Evolutionary conservation across 805 yeast genomes (phyloP), one percentile per base, ranked within the genome.

Genomic region (Lipomyces kockii): DNA sequence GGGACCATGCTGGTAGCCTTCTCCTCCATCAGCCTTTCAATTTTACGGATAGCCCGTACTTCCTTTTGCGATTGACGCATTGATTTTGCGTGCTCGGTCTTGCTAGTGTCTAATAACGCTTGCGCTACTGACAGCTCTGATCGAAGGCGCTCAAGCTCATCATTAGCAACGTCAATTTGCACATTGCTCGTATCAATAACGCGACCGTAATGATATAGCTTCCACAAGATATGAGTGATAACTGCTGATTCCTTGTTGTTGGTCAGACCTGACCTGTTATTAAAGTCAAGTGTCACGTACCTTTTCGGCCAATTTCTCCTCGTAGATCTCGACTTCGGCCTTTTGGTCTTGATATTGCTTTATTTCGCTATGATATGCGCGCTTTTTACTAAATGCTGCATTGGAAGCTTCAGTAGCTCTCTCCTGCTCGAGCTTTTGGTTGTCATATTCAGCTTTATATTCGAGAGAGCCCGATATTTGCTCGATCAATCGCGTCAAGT

Each of bases 401-500:
- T 88, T 84, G 0, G 96, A 83, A 1, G 83, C 81, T 55, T 87
- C 89, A 65, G 85, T 88, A 2, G 94, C 88, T 35, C 80, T 81
- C 55, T 89, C 95, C 63, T 84, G 85, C 72, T 88, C 87, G 20
- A 86, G 89, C 71, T 84, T 83, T 60, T 91, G 78, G 17, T 72
- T 67, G 11, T 89, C 94, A 76, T 90, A 94, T 65, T 91, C 91
- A 35, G 80, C 81, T 58, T 85, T 84, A 71, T 77, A 84, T 52
- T 90, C 95, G 7, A 81, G 78, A 0, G 97, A 90, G 0, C 97
- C 97, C 68, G 96, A 89, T 34, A 95, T 87, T 17, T 86, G 86
- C 78, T 95, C 99, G 63, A 95, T 81, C 68, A 93, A 78, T 56
- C 80, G 83, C 1, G 96, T 86, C 67, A 95, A 82, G 51, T 92